phyloP scores from a whole-genome alignment of 352 stramenopile species.

The Pythium aristosporum region DNA sequence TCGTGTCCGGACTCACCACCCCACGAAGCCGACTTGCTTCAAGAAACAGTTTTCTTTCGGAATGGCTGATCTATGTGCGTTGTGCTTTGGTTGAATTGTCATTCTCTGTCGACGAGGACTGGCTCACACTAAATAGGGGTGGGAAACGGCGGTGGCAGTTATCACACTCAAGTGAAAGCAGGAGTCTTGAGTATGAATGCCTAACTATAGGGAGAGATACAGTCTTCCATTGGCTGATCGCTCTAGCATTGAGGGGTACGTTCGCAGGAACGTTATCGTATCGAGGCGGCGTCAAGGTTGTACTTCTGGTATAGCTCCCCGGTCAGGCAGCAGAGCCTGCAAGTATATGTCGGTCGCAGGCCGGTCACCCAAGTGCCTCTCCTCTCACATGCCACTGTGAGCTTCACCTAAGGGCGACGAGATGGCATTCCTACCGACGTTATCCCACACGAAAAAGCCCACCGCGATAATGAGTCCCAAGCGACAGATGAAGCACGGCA shows the following conservation, averaged over 20 bases:
- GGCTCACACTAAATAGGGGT: too few species aligned
- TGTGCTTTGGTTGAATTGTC: too few species aligned
- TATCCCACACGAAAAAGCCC: background rate
- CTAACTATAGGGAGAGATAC: too few species aligned
- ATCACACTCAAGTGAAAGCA: too few species aligned
- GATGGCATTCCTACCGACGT: slow-evolving; percentile 5
- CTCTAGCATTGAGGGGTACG: background rate
- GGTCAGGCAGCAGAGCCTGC: background rate
- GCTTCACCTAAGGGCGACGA: background rate
- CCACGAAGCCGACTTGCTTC: too few species aligned
- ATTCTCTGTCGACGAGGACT: too few species aligned
- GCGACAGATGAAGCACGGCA: slow-evolving; percentile 36
- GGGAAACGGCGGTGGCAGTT: too few species aligned
- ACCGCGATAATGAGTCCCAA: slow-evolving; percentile 19
- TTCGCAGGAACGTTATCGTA: background rate
- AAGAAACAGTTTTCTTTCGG: too few species aligned
- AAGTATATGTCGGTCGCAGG: background rate
- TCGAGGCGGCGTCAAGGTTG: background rate
- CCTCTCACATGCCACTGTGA: slow-evolving; percentile 1
- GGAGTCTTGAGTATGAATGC: too few species aligned
- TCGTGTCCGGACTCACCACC: background rate
- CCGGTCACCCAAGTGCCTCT: background rate
- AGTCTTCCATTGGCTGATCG: background rate
- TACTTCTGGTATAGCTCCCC: background rate
- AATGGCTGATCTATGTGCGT: too few species aligned